phyloP scores from a whole-genome alignment of 148 eudicot species.

The Nepenthes mirabilis region DNA sequence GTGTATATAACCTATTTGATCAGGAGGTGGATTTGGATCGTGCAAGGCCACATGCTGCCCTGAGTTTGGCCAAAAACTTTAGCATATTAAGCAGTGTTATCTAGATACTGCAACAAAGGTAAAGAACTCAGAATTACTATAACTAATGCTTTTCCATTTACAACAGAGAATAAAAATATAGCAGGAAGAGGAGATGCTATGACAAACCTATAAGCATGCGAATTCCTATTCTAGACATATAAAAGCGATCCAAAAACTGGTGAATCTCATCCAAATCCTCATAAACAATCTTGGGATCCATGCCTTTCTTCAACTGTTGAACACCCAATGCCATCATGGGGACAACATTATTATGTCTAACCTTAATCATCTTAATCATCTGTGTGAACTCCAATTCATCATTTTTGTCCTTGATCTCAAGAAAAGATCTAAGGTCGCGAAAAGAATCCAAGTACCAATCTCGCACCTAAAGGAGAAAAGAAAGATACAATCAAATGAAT shows the following conservation, averaged over 20 bases:
- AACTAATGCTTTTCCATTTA: not conserved
- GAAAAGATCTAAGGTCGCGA: constrained; percentile 73
- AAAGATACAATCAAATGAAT: constrained; percentile 1
- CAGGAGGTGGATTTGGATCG: constrained; percentile 65
- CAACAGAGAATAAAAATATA: not conserved
- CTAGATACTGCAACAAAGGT: too few species aligned
- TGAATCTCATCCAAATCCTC: constrained; percentile 68
- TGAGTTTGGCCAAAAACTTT: constrained; percentile 20
- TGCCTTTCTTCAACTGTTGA: constrained; percentile 77
- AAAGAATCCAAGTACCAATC: constrained; percentile 98
- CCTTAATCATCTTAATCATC: constrained; percentile 85
- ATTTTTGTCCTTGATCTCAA: constrained; percentile 52
- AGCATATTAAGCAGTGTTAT: constrained; percentile 7
- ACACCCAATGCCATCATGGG: constrained; percentile 96
- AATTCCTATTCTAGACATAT: constrained; percentile 94
- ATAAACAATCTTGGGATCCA: constrained; percentile 44
- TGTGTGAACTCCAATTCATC: constrained; percentile 77
- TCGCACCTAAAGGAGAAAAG: constrained; percentile 41
- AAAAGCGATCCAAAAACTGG: constrained; percentile 89
- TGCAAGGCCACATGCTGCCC: constrained; percentile 96
- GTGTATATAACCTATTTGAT: constrained; percentile 76
- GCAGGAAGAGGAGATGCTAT: constrained; percentile 5
- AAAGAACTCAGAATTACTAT: constrained; percentile 3
- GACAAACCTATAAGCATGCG: constrained; percentile 93
- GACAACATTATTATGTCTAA: constrained; percentile 92